Conservation (phyloP, 2,329 filamentous ascomycete genomes). For the Albifimbria verrucaria region DNA sequence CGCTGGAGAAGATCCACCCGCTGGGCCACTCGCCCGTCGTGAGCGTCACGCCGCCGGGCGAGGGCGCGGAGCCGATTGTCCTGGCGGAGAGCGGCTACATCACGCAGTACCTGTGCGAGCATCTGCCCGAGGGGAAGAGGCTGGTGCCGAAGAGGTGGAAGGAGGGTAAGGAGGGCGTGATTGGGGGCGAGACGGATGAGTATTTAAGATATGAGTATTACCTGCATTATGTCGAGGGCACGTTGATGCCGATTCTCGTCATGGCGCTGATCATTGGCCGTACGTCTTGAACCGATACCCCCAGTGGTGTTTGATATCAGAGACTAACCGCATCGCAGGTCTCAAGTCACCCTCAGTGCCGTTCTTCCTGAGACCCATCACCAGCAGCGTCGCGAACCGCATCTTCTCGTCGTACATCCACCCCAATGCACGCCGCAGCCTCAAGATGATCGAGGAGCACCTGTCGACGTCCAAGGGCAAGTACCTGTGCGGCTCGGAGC, state of each 20-base stretch:
- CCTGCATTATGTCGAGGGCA: conserved; percentile 84
- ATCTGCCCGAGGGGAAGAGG: conserved; percentile 43
- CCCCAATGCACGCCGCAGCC: conserved; percentile 46
- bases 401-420: conserved; percentile 38
- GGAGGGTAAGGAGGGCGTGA: conserved; percentile 53
- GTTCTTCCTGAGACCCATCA: conserved; percentile 52
- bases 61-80: conserved; percentile 46
- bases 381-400: conserved; percentile 38
- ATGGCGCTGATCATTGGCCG: conserved; percentile 57
- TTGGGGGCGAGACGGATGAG: conserved; percentile 59
- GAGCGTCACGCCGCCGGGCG: conserved; percentile 49
- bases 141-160: conserved; percentile 53
- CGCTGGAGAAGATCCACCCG: conserved; percentile 75
- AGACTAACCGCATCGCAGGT: conserved; percentile 19
- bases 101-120: conserved; percentile 75
- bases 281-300: conserved; percentile 25
- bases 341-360: conserved; percentile 45
- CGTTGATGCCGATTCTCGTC: conserved; percentile 70
- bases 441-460: conserved; percentile 47
- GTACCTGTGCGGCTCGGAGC: conserved; percentile 46
- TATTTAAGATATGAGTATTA: conserved; percentile 63
- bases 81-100: conserved; percentile 82
- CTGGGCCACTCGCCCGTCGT: conserved; percentile 85
- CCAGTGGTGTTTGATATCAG: background rate
- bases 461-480: conserved; percentile 41